Evolutionary conservation across 768 basidiomycete species (phyloP).

Genomic region (Tubosaeta brunneosetosa): DNA sequence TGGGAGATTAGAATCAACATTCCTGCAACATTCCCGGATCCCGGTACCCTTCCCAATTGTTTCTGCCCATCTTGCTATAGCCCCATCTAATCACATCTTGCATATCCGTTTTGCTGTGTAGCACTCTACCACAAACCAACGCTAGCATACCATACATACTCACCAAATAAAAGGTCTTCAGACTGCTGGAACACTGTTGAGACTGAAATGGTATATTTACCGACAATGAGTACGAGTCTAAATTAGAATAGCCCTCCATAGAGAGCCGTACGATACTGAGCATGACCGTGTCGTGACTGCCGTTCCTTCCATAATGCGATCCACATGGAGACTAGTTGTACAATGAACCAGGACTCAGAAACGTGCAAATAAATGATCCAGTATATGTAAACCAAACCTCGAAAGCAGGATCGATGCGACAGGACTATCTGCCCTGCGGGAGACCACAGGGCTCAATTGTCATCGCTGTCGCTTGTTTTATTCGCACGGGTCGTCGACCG

Average conservation of each 20-base stretch:
- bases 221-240: background rate
- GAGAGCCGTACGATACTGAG: constrained; percentile 5
- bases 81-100: constrained; percentile 33
- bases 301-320: constrained; percentile 2
- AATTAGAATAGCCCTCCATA: constrained; percentile 11
- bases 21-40: constrained; percentile 19
- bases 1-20: constrained; percentile 37
- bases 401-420: background rate
- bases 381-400: constrained; percentile 2
- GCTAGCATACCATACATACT: background rate
- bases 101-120: background rate
- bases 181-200: background rate
- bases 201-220: background rate
- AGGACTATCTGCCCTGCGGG: background rate
- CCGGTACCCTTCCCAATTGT: constrained; percentile 25
- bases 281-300: background rate
- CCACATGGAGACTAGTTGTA: constrained; percentile 12
- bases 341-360: constrained; percentile 7
- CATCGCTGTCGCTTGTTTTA: constrained; percentile 24
- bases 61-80: constrained; percentile 43
- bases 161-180: background rate
- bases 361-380: constrained; percentile 8
- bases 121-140: background rate
- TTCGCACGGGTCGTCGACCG: constrained; percentile 3
- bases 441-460: constrained; percentile 9